Evolutionary conservation across 805 yeast genomes (phyloP).

Genomic region (Cyberlindnera bimundalis): DNA sequence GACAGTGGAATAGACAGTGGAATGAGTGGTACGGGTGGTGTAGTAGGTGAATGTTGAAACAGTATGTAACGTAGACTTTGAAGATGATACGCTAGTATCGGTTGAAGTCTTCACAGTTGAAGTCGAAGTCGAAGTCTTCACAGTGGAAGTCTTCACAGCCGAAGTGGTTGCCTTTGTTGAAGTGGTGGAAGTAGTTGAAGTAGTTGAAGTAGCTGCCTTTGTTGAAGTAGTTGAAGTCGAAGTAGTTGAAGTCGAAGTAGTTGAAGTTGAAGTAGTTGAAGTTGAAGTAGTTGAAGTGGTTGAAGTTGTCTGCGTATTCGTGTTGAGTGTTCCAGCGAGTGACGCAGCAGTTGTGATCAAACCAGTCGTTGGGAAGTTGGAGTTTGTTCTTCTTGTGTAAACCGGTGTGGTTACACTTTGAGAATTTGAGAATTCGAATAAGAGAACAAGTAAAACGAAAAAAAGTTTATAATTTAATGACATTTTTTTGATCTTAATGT

Average conservation of each 20-base stretch:
- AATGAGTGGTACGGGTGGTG: constrained; percentile 1
- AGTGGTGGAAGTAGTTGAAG: background rate
- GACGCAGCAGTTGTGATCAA: constrained; percentile 21
- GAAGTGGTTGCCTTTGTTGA: too few relatives aligned
- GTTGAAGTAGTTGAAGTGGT: constrained; percentile 2
- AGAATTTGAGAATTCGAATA: background rate
- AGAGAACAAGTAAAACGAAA: too few relatives aligned
- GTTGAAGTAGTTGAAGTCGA: constrained; percentile 6
- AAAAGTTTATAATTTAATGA: too few relatives aligned
- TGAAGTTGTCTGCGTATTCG: constrained; percentile 17
- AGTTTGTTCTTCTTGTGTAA: constrained; percentile 18
- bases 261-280: constrained; percentile 2
- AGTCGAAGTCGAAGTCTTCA: too few relatives aligned
- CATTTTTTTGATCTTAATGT: too few relatives aligned
- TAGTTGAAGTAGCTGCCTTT: constrained; percentile 15
- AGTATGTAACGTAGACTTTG: too few relatives aligned
- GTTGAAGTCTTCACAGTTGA: too few relatives aligned
- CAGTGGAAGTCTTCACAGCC: too few relatives aligned
- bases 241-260: constrained; percentile 2
- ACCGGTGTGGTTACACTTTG: constrained; percentile 13
- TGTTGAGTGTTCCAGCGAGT: constrained; percentile 18
- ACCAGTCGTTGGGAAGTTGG: constrained; percentile 16
- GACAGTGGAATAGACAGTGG: constrained; percentile 1
- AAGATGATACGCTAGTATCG: too few relatives aligned
- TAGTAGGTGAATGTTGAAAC: constrained; percentile 20